phyloP scores from a whole-genome alignment of 371 early-diverging fungal genomes.

The Rhizopus stolonifer region DNA sequence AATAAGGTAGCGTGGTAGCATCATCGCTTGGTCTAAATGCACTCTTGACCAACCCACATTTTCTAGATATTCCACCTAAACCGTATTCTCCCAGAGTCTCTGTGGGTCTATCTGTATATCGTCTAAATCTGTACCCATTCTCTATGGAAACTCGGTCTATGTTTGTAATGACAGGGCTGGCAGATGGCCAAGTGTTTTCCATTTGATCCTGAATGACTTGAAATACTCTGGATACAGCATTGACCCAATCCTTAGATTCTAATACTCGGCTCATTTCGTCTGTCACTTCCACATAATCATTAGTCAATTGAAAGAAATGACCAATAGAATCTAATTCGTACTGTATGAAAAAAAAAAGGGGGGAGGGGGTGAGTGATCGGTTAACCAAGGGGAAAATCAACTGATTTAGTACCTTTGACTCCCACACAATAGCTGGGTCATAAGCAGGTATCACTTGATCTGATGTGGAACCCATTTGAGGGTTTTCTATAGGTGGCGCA shows the following conservation, averaged over 20 bases:
- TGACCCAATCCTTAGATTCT: slow-evolving; percentile 28
- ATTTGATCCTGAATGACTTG: slow-evolving; percentile 33
- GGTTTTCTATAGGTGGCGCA: slow-evolving; percentile 21
- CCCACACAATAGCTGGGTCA: slow-evolving; percentile 36
- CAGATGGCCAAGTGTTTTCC: slow-evolving; percentile 37
- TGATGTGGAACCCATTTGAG: slow-evolving; percentile 12
- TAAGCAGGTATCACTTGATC: slow-evolving; percentile 35
- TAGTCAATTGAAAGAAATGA: slow-evolving; percentile 48
- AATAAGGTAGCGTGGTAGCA: slow-evolving; percentile 58
- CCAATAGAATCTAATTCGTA: slow-evolving; percentile 54
- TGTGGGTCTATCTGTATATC: slow-evolving; percentile 39
- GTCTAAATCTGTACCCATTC: slow-evolving; percentile 36
- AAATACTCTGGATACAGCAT: slow-evolving; percentile 30
- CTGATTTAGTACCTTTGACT: slow-evolving; percentile 35
- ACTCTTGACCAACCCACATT: slow-evolving; percentile 56
- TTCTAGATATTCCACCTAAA: slow-evolving; percentile 46
- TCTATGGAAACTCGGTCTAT: slow-evolving; percentile 19
- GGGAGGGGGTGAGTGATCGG: no score
- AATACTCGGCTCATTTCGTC: slow-evolving; percentile 27
- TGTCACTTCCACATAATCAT: slow-evolving; percentile 36
- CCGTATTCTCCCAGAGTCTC: slow-evolving; percentile 59
- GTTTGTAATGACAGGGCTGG: not conserved
- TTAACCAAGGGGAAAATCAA: no score
- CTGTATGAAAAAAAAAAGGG: no score
- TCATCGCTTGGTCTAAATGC: slow-evolving; percentile 68